Evolutionary conservation across 2,329 filamentous ascomycete genomes (phyloP), one percentile per base, ranked within the genome.

Genomic region (Laburnicola sp.): DNA sequence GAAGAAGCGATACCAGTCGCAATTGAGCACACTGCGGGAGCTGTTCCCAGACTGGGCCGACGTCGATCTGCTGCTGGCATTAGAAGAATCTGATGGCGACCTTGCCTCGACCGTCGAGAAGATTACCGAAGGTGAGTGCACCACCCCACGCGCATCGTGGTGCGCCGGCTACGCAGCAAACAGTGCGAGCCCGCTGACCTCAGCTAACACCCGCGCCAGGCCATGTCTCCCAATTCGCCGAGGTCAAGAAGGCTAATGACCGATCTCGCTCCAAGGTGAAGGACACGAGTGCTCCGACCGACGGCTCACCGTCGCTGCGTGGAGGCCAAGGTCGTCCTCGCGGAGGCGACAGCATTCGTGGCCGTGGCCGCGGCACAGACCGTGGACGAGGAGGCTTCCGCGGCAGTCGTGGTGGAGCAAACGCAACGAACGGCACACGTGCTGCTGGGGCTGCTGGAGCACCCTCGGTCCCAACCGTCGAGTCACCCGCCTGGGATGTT

Each of bases 31-130:
- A 67, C 86, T 99, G 73, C 91, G 90, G 78, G 92, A 96, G 74
- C 86, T 97, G 78, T 97, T 96, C 79, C 86, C 90, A 53, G 88
- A 91, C 75, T 97, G 93, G 94, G 93, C 91, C 64, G 90, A 96
- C 69, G 90, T 92, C 74, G 93, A 97, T 74, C 85, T 97, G 58
- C 85, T 97, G 59, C 94, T 94, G 73, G 92, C 92, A 56, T 82
- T 99, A 53, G 86, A 96, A 75, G 94, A 99, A 79, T 88, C 87
- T 50, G 83, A 89, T 65, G 89, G 89, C 65, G 88, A 80, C 75
- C 80, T 91, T 66, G 83, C 88, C 63, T 76, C 83, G 64, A 85
- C 88, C 60, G 88, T 89, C 70, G 86, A 88, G 66, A 86, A 86
- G 74, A 93, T 94, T 74, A 85, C 86, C 65, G 87, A 92, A 75